Evolutionary conservation across 1,284 basidiomycete species (phyloP).

Genomic region (Naganishia sp.): DNA sequence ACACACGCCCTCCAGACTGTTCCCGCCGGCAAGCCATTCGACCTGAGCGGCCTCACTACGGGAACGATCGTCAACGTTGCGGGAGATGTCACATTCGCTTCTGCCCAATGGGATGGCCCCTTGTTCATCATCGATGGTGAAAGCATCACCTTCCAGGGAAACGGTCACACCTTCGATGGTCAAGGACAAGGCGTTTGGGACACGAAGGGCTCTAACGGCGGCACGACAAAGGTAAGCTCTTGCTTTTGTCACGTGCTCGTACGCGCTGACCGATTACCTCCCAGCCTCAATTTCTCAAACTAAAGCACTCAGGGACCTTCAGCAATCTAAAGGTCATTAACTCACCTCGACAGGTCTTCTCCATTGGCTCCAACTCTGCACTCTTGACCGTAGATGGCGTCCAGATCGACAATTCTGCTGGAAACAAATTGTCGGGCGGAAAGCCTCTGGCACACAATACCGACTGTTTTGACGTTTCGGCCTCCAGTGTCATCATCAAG

Average conservation of each 20-base stretch:
- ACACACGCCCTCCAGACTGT: background rate
- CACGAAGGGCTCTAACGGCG: conserved; percentile 35
- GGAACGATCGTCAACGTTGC: conserved; percentile 20
- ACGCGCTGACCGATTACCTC: background rate
- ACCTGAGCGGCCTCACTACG: background rate
- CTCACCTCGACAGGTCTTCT: conserved; percentile 28
- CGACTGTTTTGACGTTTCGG: conserved; percentile 29
- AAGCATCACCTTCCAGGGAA: conserved; percentile 36
- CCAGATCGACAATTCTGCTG: conserved; percentile 32
- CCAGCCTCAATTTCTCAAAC: conserved; percentile 21
- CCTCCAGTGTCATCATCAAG: conserved; percentile 30
- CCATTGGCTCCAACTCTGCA: conserved; percentile 26
- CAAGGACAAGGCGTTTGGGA: conserved; percentile 37
- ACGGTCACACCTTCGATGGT: conserved; percentile 35
- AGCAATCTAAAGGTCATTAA: conserved; percentile 29
- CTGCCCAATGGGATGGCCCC: conserved; percentile 31
- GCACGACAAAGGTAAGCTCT: conserved; percentile 25
- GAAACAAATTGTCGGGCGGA: conserved; percentile 28
- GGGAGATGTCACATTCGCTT: conserved; percentile 19
- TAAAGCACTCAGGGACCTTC: conserved; percentile 33
- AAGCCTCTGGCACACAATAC: conserved; percentile 32
- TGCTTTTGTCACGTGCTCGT: background rate
- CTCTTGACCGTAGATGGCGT: conserved; percentile 25
- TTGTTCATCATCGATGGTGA: conserved; percentile 36
- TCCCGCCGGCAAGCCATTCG: background rate